A percentile compares a stretch with the other conserved stretches of the same genome.
These are phyloP conservation scores for Erythrophleum fordii DNA, from an alignment of 306 rosid species.

Conservation along the genomic window DNA sequence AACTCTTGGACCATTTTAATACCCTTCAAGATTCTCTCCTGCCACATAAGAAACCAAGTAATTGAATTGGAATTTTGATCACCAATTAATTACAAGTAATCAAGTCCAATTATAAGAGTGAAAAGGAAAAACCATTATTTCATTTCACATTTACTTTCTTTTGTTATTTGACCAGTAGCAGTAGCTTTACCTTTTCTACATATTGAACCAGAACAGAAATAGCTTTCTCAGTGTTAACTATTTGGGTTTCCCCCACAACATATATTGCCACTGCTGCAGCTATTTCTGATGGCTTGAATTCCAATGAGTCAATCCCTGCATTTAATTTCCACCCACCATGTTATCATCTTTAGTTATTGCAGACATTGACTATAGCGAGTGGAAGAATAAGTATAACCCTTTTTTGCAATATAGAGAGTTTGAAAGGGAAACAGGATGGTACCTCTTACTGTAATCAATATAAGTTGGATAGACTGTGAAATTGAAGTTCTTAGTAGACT, in stretches of 20 bases:
- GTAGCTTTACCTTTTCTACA: conserved; percentile 64
- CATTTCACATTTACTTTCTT: conserved; percentile 11
- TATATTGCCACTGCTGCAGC: conserved; percentile 89
- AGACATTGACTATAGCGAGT: conserved; percentile 26
- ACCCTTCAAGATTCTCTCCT: conserved; percentile 84
- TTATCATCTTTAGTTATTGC: conserved; percentile 31
- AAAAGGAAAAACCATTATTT: conserved; percentile 32
- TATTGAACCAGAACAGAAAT: conserved; percentile 65
- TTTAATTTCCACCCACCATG: conserved; percentile 59
- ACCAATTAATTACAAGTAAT: conserved; percentile 25
- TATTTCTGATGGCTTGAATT: conserved; percentile 88
- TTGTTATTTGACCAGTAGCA: conserved; percentile 33
- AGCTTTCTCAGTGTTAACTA: conserved; percentile 60
- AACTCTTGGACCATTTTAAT: conserved; percentile 53
- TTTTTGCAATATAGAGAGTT: conserved; percentile 19
- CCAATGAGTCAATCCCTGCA: conserved; percentile 96
- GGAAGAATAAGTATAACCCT: conserved; percentile 2
- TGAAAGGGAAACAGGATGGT: background rate
- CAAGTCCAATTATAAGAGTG: conserved; percentile 33
- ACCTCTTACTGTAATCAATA: conserved; percentile 67
- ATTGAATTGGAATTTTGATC: conserved; percentile 7
- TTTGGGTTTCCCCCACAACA: conserved; percentile 63
- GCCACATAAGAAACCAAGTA: conserved; percentile 32
- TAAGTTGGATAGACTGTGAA: conserved; percentile 58
- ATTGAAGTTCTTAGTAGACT: conserved; percentile 51